phyloP scores from a whole-genome alignment of 176 grass and related monocot species.

The Dendrocalamus sinicus region DNA sequence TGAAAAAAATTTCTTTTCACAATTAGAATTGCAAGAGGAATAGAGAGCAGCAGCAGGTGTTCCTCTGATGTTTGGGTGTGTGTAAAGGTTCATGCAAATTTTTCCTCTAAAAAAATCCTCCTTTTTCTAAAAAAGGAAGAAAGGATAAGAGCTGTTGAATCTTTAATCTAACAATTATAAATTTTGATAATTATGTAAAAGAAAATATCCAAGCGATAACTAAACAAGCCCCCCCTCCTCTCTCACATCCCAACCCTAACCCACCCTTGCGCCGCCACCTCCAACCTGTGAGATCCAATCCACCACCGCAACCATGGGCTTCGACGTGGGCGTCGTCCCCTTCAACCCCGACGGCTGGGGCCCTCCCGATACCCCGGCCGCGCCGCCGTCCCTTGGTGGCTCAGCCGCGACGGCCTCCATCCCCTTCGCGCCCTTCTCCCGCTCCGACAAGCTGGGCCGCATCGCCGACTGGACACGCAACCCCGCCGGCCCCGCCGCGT shows the following conservation, averaged over 20 bases:
- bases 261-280: background rate
- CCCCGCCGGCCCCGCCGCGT: conserved; percentile 32
- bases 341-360: conserved; percentile 84
- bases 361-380: conserved; percentile 55
- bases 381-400: conserved; percentile 53
- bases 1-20: too few relatives aligned
- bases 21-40: too few relatives aligned
- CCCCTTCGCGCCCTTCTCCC: conserved; percentile 88
- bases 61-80: background rate
- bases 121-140: too few relatives aligned
- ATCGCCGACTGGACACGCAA: conserved; percentile 89
- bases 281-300: conserved; percentile 32
- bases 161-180: too few relatives aligned
- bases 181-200: too few relatives aligned
- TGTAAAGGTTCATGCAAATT: too few relatives aligned
- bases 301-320: conserved; percentile 57
- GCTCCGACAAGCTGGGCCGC: conserved; percentile 79
- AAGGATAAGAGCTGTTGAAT: too few relatives aligned
- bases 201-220: too few relatives aligned
- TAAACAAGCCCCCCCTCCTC: background rate
- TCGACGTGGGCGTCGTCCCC: conserved; percentile 76
- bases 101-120: too few relatives aligned
- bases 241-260: background rate
- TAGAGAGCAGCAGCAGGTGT: too few relatives aligned
- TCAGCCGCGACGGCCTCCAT: conserved; percentile 50